Percentiles rank a stretch among this genome's conserved stretches.
These are phyloP conservation scores for Saccharomyces hybrid DNA, from an alignment of 1,139 yeast genomes.

Conservation along the genomic window DNA sequence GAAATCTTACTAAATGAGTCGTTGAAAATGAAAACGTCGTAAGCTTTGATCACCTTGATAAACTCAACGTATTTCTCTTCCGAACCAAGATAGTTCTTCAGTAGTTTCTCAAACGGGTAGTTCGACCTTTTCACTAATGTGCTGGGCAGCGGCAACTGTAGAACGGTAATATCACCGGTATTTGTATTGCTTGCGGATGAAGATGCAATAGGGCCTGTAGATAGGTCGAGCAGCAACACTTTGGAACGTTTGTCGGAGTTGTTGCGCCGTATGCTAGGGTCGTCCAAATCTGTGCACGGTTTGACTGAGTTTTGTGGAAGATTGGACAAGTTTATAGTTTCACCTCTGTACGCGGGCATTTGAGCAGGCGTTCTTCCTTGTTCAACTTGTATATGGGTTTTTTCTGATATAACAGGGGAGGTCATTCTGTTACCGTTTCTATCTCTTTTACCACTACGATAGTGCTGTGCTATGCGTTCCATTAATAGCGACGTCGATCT, in stretches of 20 bases:
- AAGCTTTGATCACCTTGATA: conserved; percentile 15
- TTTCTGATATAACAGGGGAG: not conserved
- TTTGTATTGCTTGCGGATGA: not conserved
- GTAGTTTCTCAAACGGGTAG: conserved; percentile 43
- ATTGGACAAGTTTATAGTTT: not conserved
- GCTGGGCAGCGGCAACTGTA: conserved; percentile 41
- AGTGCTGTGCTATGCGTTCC: not conserved
- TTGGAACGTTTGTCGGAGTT: not conserved
- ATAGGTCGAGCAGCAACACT: not conserved
- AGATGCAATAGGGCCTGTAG: not conserved
- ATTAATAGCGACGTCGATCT: not conserved
- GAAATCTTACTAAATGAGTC: conserved; percentile 22
- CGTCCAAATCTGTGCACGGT: not conserved
- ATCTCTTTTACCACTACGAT: not conserved
- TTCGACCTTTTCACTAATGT: conserved; percentile 59
- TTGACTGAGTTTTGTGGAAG: not conserved
- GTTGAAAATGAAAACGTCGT: conserved; percentile 26
- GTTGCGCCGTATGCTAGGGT: not conserved
- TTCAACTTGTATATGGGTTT: not conserved
- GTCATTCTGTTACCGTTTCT: not conserved
- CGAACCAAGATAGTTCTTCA: conserved; percentile 21
- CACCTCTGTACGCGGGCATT: not conserved
- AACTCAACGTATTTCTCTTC: conserved; percentile 32
- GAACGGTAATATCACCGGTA: not conserved
- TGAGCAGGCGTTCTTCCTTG: not conserved